These are phyloP conservation scores for Saturnispora gosingensis DNA, from an alignment of 805 yeast genomes.

Conservation along the genomic window DNA sequence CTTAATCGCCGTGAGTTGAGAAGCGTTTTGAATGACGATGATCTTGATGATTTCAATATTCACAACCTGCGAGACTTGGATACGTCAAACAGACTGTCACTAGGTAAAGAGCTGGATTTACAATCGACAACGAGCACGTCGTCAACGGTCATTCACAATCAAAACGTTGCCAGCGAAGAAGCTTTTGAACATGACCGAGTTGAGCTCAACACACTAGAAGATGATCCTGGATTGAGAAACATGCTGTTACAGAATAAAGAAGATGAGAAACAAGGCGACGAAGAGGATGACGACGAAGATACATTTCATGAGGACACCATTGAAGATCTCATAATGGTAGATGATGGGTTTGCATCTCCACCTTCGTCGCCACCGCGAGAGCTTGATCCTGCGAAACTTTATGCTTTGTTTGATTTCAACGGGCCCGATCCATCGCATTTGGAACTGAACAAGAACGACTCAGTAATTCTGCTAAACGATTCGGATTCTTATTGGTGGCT, in stretches of 20 bases:
- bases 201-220: constrained; percentile 18
- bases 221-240: constrained; percentile 13
- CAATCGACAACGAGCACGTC: constrained; percentile 21
- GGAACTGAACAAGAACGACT: constrained; percentile 66
- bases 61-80: constrained; percentile 9
- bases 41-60: constrained; percentile 14
- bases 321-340: constrained; percentile 15
- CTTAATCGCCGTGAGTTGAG: constrained; percentile 3
- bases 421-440: constrained; percentile 95
- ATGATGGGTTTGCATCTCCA: constrained; percentile 47
- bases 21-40: constrained; percentile 12
- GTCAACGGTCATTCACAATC: constrained; percentile 22
- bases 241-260: not conserved
- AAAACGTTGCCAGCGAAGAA: constrained; percentile 5
- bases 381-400: constrained; percentile 71
- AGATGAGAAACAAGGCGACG: not conserved
- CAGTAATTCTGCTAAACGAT: constrained; percentile 75
- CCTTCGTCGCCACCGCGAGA: constrained; percentile 74
- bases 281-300: not conserved
- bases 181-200: not conserved
- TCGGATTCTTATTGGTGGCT: constrained; percentile 97
- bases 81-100: constrained; percentile 9
- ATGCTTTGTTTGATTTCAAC: constrained; percentile 77
- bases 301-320: constrained; percentile 4
- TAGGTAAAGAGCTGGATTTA: constrained; percentile 7